phyloP scores from a whole-genome alignment of 768 basidiomycete genomes.

The Termitomyces titanicus region DNA sequence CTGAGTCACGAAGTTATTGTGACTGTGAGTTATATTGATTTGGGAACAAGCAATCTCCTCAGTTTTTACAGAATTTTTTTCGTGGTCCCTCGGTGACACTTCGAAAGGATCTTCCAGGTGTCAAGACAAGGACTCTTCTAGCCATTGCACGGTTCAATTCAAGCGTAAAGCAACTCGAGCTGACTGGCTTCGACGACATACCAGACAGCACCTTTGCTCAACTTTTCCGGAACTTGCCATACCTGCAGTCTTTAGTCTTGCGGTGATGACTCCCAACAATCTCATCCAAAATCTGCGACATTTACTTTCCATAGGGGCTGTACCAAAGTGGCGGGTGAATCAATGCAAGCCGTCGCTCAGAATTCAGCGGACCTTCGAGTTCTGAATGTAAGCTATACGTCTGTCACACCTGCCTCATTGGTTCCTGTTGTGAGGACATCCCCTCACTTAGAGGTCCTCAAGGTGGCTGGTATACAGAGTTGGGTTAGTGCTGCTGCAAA shows the following conservation, averaged over 20 bases:
- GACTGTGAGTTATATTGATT: conserved; percentile 34
- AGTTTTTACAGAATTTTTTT: conserved; percentile 47
- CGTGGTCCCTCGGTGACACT: conserved; percentile 49
- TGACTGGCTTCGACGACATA: conserved; percentile 51
- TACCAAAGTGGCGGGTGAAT: conserved; percentile 49
- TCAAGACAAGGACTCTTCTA: conserved; percentile 45
- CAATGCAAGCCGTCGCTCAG: conserved; percentile 38
- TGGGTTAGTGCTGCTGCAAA: conserved; percentile 41
- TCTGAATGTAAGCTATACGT: conserved; percentile 62
- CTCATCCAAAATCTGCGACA: neutral
- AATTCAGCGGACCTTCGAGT: conserved; percentile 39
- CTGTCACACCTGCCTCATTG: conserved; percentile 46
- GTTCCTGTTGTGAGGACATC: conserved; percentile 36
- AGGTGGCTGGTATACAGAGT: conserved; percentile 57
- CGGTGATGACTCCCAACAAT: conserved; percentile 34
- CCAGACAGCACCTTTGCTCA: conserved; percentile 49
- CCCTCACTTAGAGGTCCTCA: conserved; percentile 47
- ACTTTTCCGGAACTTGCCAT: conserved; percentile 40
- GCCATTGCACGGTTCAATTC: conserved; percentile 36
- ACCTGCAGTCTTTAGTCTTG: conserved; percentile 46
- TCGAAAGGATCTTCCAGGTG: conserved; percentile 46
- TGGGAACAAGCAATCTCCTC: neutral
- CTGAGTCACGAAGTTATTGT: conserved; percentile 54
- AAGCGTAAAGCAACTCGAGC: conserved; percentile 41
- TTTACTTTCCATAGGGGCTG: conserved; percentile 44